Evolutionary conservation across 2,329 filamentous ascomycete genomes (phyloP).

Genomic region (Coniochaeta hoffmannii): DNA sequence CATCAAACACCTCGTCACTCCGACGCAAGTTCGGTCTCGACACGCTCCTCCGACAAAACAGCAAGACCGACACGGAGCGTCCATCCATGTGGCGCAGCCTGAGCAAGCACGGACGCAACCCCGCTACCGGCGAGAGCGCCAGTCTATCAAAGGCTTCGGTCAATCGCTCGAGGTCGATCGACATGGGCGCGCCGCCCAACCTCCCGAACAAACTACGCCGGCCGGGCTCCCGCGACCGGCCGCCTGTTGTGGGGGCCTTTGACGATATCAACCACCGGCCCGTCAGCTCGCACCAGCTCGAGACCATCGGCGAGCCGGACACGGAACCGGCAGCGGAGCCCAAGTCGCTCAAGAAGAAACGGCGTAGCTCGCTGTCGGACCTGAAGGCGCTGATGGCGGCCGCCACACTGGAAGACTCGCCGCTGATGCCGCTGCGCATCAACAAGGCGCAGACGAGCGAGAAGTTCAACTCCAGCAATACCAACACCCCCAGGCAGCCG

Average conservation of each 20-base stretch:
- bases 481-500: too few relatives aligned
- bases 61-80: slow-evolving; percentile 63
- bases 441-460: slow-evolving; percentile 47
- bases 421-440: slow-evolving; percentile 41
- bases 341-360: slow-evolving; percentile 61
- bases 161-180: slow-evolving; percentile 69
- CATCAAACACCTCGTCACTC: slow-evolving; percentile 80
- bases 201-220: slow-evolving; percentile 44
- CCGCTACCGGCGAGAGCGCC: slow-evolving; percentile 50
- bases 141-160: slow-evolving; percentile 62
- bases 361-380: slow-evolving; percentile 87
- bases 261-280: slow-evolving; percentile 47
- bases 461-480: slow-evolving; percentile 45
- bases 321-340: slow-evolving; percentile 27
- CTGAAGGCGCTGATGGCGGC: slow-evolving; percentile 58
- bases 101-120: slow-evolving; percentile 67
- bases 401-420: slow-evolving; percentile 40
- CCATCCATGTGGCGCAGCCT: slow-evolving; percentile 79
- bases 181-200: slow-evolving; percentile 45
- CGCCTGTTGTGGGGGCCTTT: slow-evolving; percentile 54
- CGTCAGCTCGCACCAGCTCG: slow-evolving; percentile 48
- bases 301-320: slow-evolving; percentile 53
- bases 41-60: slow-evolving; percentile 67
- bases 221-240: slow-evolving; percentile 51
- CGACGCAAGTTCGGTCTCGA: slow-evolving; percentile 79